These are phyloP conservation scores for Boletus sp. DNA, from an alignment of 1,284 basidiomycete genomes.

Conservation along the genomic window DNA sequence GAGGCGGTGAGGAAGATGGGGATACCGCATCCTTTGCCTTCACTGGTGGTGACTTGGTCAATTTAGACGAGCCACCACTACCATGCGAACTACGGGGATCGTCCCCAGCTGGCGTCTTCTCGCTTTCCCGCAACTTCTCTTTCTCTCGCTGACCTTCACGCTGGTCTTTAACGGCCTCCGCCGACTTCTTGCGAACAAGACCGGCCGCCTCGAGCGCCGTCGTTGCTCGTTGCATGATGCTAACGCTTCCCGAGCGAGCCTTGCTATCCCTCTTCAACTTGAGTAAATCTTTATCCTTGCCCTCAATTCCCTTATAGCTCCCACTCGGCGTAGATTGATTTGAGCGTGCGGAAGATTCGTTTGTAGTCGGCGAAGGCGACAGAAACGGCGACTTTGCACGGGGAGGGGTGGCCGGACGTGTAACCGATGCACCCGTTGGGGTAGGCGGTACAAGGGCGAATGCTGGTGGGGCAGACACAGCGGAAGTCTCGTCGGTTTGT, in stretches of 20 bases:
- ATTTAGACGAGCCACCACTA: constrained; percentile 50
- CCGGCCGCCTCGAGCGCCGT: constrained; percentile 81
- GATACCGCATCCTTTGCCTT: constrained; percentile 48
- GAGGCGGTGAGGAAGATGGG: constrained; percentile 39
- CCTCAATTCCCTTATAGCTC: constrained; percentile 40
- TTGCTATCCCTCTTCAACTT: constrained; percentile 55
- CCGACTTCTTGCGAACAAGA: constrained; percentile 74
- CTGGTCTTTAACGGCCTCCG: constrained; percentile 63
- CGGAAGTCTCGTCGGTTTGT: constrained; percentile 26
- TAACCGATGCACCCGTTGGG: constrained; percentile 48
- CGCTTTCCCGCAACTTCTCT: constrained; percentile 42
- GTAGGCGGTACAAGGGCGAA: constrained; percentile 72
- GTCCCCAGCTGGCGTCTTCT: constrained; percentile 45
- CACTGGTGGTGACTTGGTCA: constrained; percentile 66
- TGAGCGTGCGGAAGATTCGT: constrained; percentile 49
- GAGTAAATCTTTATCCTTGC: constrained; percentile 42
- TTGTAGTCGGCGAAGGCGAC: constrained; percentile 58
- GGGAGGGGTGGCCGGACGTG: constrained; percentile 50
- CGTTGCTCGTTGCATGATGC: constrained; percentile 90
- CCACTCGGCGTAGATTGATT: constrained; percentile 63
- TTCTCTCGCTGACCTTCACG: constrained; percentile 42
- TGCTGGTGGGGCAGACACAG: constrained; percentile 49
- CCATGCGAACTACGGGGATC: constrained; percentile 62
- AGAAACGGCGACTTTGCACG: constrained; percentile 53
- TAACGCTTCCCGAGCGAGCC: constrained; percentile 77